Conservation (phyloP, 805 yeast genomes). For the Kazachstania psychrophila region DNA sequence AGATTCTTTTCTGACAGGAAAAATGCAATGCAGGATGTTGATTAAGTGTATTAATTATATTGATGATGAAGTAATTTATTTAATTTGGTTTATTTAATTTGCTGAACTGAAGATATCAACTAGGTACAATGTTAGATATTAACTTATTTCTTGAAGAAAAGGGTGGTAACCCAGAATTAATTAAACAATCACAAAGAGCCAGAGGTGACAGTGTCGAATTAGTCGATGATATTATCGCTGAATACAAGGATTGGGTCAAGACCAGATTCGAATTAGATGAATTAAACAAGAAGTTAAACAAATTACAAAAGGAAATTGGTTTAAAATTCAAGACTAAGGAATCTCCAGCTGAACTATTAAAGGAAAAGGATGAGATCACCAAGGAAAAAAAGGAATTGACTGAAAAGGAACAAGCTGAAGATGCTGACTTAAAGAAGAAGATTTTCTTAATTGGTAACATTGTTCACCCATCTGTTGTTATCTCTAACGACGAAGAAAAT, state of each 20-base stretch:
- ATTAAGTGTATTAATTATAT: too few relatives aligned
- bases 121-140: slow-evolving; percentile 87
- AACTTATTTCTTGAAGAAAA: slow-evolving; percentile 87
- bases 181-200: slow-evolving; percentile 81
- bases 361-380: slow-evolving; percentile 67
- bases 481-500: slow-evolving; percentile 81
- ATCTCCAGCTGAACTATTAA: slow-evolving; percentile 78
- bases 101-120: too few relatives aligned
- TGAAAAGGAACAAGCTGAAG: slow-evolving; percentile 70
- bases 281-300: slow-evolving; percentile 78
- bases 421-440: slow-evolving; percentile 61
- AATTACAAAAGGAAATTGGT: slow-evolving; percentile 88
- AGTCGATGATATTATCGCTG: slow-evolving; percentile 89
- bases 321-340: slow-evolving; percentile 88
- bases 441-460: slow-evolving; percentile 89
- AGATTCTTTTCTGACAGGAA: too few relatives aligned
- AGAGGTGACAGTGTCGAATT: slow-evolving; percentile 92
- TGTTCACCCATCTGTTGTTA: slow-evolving; percentile 86
- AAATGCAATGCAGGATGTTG: too few relatives aligned
- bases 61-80: too few relatives aligned
- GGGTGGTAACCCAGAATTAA: slow-evolving; percentile 90
- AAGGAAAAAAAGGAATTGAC: slow-evolving; percentile 59
- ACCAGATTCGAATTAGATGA: slow-evolving; percentile 85
- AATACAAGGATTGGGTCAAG: slow-evolving; percentile 87
- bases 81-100: too few relatives aligned